Evolutionary conservation across 768 basidiomycete species (phyloP).

Genomic region (Lactifluus piperatus): DNA sequence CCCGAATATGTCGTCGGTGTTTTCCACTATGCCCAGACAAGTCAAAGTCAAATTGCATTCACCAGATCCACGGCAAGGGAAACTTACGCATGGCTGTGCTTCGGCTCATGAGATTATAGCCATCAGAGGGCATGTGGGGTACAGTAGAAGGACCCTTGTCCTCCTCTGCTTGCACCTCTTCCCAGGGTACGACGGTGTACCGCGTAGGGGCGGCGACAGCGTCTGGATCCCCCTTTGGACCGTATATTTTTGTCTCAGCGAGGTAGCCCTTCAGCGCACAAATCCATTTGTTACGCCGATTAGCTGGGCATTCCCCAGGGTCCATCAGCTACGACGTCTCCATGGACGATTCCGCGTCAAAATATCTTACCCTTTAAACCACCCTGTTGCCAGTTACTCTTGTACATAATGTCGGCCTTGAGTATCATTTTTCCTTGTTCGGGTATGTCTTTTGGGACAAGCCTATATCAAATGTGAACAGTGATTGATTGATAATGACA

Average conservation of each 20-base stretch:
- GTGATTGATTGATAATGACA: not conserved
- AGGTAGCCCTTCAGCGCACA: slow-evolving; percentile 73
- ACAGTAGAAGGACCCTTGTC: not conserved
- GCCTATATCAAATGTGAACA: slow-evolving; percentile 1
- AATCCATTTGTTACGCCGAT: slow-evolving; percentile 87
- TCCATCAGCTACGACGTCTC: not conserved
- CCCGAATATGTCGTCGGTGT: slow-evolving; percentile 38
- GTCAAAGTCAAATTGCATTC: not conserved
- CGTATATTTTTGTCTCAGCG: slow-evolving; percentile 62
- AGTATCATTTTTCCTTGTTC: slow-evolving; percentile 72
- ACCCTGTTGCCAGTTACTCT: slow-evolving; percentile 77
- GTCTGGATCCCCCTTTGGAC: slow-evolving; percentile 50
- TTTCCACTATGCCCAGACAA: slow-evolving; percentile 28
- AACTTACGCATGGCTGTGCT: slow-evolving; percentile 6
- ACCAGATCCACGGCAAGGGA: not conserved
- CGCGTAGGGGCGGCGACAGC: slow-evolving; percentile 43
- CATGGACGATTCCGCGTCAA: not conserved
- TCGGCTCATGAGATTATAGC: slow-evolving; percentile 10
- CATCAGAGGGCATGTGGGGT: slow-evolving; percentile 22
- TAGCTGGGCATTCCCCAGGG: slow-evolving; percentile 33
- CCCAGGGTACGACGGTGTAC: slow-evolving; percentile 71
- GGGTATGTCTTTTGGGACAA: slow-evolving; percentile 50
- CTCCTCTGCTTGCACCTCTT: slow-evolving; percentile 39
- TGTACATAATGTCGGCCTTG: slow-evolving; percentile 80
- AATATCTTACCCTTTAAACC: slow-evolving; percentile 51